Base-by-base conservation (phyloP, 768 basidiomycete genomes). In the Cyathus striatus region DNA sequence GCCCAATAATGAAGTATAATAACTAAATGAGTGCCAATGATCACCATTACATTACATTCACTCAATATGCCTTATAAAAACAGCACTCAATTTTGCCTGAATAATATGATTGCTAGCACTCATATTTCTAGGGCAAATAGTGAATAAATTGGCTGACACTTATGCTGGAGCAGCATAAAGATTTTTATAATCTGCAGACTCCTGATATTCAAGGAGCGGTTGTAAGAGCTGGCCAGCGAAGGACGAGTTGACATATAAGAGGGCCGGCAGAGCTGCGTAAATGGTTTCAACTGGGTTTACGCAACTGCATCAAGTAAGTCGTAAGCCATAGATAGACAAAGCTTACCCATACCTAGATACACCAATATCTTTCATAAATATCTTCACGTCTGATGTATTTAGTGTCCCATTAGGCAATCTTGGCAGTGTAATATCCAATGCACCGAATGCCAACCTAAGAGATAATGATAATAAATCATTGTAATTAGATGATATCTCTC, bases 141-240 rank as follows among this genome's bases (percentile, higher is more conserved):
- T n/a, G n/a, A n/a, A n/a, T n/a, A n/a, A n/a, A n/a, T n/a, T n/a
- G n/a, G n/a, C n/a, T n/a, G n/a, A n/a, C n/a, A n/a, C n/a, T n/a
- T n/a, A n/a, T n/a, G n/a, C 66, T 17, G 62, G 50, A 16, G 58
- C 52, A 0, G 63, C 63, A 43, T 53, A 65, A 0, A 46, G 35
- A 25, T 57, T 51, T 7, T 27, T 44, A 25, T 58, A 56, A 20
- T 40, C 43, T 16, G 47, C 23, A 2, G 51, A 48, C 10, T 43
- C 43, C 34, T 79, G 78, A 49, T 76, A 78, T 42, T 69, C 64
- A 23, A 81, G 66, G 12, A 79, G 58, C 16, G 75, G 70, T 32
- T 70, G 57, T 5, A 79, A 61, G 2, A 77, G 61, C 45, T 65
- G 62, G 42, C 65, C 67, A 0, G 66, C 67, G 9, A 73, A 51